A percentile compares a stretch with the other conserved stretches of the same genome.
Evolutionary conservation across 352 stramenopile species (phyloP).

Genomic region (Pythium sukuiense): DNA sequence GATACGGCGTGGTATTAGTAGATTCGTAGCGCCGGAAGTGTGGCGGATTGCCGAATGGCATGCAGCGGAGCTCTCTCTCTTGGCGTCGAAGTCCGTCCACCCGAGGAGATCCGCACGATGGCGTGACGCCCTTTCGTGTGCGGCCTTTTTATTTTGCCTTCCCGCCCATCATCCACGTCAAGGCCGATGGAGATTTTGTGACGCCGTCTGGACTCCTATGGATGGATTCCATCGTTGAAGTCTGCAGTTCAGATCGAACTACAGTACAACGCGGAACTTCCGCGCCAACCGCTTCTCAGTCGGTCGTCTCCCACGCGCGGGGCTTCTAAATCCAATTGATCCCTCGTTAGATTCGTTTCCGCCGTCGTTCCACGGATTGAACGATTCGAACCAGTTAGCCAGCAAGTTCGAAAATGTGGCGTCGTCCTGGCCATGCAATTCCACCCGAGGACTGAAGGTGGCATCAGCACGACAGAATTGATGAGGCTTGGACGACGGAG

Average conservation of each 20-base stretch:
- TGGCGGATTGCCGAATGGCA: background rate
- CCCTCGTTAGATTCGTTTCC: too few relatives aligned
- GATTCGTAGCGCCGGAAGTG: background rate
- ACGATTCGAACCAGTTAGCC: background rate
- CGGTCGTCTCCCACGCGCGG: too few relatives aligned
- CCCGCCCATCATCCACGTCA: background rate
- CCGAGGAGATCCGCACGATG: background rate
- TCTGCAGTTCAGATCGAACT: too few relatives aligned
- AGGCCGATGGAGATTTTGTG: background rate
- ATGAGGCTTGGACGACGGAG: too few relatives aligned
- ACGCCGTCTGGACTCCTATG: background rate
- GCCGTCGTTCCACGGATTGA: background rate
- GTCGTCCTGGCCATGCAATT: background rate
- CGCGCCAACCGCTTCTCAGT: too few relatives aligned
- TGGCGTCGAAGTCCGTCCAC: background rate
- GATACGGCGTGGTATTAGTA: background rate
- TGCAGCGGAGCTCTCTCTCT: too few relatives aligned
- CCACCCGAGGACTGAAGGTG: background rate
- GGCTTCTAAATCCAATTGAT: too few relatives aligned
- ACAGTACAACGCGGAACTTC: too few relatives aligned
- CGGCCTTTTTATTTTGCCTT: background rate
- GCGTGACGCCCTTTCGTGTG: slow-evolving; percentile 6
- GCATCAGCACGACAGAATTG: background rate
- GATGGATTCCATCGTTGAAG: too few relatives aligned
- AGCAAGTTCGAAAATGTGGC: background rate